These are phyloP conservation scores for Draba incana DNA, from an alignment of 345 rosid genomes.

Conservation along the genomic window DNA sequence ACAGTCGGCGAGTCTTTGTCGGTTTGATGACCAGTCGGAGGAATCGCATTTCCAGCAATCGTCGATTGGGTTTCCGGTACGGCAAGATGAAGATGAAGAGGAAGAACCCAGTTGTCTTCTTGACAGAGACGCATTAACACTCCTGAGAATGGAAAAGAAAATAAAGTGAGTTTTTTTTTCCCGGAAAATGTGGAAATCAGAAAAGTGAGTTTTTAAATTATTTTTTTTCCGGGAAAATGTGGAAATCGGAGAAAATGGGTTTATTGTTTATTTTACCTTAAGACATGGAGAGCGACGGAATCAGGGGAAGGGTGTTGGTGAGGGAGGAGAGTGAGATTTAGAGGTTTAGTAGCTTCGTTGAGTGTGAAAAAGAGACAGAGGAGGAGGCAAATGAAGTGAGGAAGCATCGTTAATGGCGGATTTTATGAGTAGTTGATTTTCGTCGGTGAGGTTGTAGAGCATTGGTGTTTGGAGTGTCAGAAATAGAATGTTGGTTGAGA, in stretches of 20 bases:
- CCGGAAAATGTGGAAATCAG: slow-evolving; percentile 8
- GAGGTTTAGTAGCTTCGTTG: slow-evolving; percentile 26
- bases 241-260: neutral
- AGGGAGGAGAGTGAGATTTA: slow-evolving; percentile 60
- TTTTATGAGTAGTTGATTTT: slow-evolving; percentile 18
- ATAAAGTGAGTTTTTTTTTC: slow-evolving; percentile 6
- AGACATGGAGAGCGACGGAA: slow-evolving; percentile 54
- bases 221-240: slow-evolving; percentile 19
- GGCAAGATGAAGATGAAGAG: slow-evolving; percentile 47
- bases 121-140: slow-evolving; percentile 44
- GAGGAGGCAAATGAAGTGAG: slow-evolving; percentile 44
- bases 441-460: slow-evolving; percentile 27
- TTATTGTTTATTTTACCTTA: slow-evolving; percentile 42
- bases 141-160: slow-evolving; percentile 27
- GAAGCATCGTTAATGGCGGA: slow-evolving; percentile 51
- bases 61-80: slow-evolving; percentile 76
- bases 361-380: slow-evolving; percentile 37
- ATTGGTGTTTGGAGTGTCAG: slow-evolving; percentile 18
- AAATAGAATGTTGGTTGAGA: slow-evolving; percentile 38
- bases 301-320: slow-evolving; percentile 75
- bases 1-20: slow-evolving; percentile 68
- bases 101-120: slow-evolving; percentile 44
- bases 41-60: slow-evolving; percentile 74
- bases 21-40: slow-evolving; percentile 59
- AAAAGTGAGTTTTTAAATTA: neutral